Evolutionary conservation across 2,329 filamentous ascomycete species (phyloP), one percentile per base, ranked within the genome.

Genomic region (Beauveria sp.): DNA sequence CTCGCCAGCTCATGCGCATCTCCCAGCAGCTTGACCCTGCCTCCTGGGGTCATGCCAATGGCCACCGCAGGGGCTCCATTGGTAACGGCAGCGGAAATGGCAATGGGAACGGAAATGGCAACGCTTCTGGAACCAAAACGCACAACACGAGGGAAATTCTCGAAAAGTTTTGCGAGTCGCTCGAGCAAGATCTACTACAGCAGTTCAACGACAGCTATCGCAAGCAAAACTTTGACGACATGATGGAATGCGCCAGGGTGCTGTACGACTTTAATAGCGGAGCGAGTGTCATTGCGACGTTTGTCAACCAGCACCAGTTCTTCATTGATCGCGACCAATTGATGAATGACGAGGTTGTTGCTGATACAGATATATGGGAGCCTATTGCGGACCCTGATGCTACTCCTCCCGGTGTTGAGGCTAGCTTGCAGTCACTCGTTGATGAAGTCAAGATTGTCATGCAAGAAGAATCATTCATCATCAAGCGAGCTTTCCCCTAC

Each of bases 281-380:
- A 56, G 87, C 91, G 61, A 97, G 92, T 71, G 94, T 97, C 63
- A 96, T 97, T 73, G 93, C 91, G 16, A 82, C 93, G 12, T 99
- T 97, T 73, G 93, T 99, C 70, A 99, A 99, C 71, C 94, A 99
- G 73, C 96, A 99, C 75, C 92, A 96, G 70, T 99, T 99, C 81
- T 99, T 99, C 76, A 97, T 99, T 70, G 94, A 97, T 71, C 84
- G 92, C 28, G 94, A 92, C 66, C 93, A 97, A 72, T 80, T 99
- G 61, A 88, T 96, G 55, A 89, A 88, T 0, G 92, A 96, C 68
- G 92, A 96, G 71, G 85, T 96, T 18, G 83, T 82, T 3, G 83
- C 84, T 14, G 90, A 94, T 67, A 83, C 81, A 62, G 84, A 91
- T 64, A 88, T 86, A 2, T 97, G 93, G 92, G 93, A 97, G 61